These are phyloP conservation scores for Aspergillus ostianus DNA, from an alignment of 495 filamentous ascomycete species.

Conservation along the genomic window DNA sequence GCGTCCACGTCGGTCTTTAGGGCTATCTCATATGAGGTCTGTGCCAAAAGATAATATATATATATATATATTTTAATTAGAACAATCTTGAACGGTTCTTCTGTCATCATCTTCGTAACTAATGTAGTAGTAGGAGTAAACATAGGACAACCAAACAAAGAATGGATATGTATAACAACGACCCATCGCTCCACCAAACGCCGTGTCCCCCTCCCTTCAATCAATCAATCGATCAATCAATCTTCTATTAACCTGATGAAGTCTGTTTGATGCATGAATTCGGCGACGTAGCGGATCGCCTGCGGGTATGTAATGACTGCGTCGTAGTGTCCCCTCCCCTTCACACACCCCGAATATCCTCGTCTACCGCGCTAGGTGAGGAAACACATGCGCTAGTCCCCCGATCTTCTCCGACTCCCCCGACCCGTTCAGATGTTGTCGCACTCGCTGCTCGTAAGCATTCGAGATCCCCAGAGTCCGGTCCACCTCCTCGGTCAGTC, in stretches of 20 bases:
- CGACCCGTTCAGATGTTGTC: conserved; percentile 31
- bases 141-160: not conserved
- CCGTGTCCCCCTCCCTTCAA: not conserved
- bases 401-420: conserved; percentile 13
- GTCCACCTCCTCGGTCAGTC: conserved; percentile 54
- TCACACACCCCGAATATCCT: no score
- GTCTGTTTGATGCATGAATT: no score
- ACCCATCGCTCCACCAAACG: not conserved
- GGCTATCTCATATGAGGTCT: no score
- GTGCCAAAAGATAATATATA: no score
- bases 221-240: no score
- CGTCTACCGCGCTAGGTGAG: conserved; percentile 33
- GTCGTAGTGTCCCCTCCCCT: no score
- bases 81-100: no score
- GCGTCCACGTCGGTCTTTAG: not conserved
- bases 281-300: no score
- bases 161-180: not conserved
- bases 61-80: no score
- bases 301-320: no score
- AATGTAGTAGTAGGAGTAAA: not conserved
- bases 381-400: conserved; percentile 45
- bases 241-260: no score
- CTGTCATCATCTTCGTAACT: no score
- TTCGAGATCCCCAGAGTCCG: conserved; percentile 47
- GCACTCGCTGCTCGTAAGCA: conserved; percentile 43